Evolutionary conservation across 768 basidiomycete species (phyloP), one percentile per base, ranked within the genome.

Genomic region (Leccinum variicolor): DNA sequence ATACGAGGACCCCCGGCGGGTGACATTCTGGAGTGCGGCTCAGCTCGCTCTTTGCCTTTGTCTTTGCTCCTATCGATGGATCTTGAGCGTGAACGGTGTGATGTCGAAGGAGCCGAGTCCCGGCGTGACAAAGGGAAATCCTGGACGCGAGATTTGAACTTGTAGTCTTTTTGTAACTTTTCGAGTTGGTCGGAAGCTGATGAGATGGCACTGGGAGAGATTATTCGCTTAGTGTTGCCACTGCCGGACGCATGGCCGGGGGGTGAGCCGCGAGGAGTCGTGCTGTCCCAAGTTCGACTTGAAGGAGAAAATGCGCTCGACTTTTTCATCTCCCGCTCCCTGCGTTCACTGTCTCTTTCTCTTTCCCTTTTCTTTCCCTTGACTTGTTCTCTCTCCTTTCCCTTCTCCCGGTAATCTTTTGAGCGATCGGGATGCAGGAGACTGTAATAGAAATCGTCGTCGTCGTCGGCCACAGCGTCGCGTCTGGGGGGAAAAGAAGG

Each of bases 131-230:
- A n/a, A 17, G 58, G 29, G 14, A 25, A 53, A 8, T 50, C 60
- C 8, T 36, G 47, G 39, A 23, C 28, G 43, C 26, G 47, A 53
- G 55, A 25, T 10, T 31, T 31, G 4, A 1, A 41, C 39, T n/a
- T 39, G 36, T 50, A 47, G 53, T 68, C 66, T 28, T 53, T 68
- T 52, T 62, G 62, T 19, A 60, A n/a, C 47, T 21, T 58, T 52
- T 69, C 73, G 9, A 64, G 64, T 6, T 61, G 57, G 54, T 73
- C 73, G 43, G 72, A 73, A 21, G 31, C 31, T 31, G 57, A 45
- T 11, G 71, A 74, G 33, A 57, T 53, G 33, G 63, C 61, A 26
- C 50, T 51, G 31, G 71, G 73, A 3, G 71, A 72, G 51, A 56
- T 61, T 21, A 33, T 54, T 43, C 59, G 55, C 36, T 55, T 68